Evolutionary conservation across 2,329 filamentous ascomycete species (phyloP).

Genomic region (Sordariomycetes sp.): DNA sequence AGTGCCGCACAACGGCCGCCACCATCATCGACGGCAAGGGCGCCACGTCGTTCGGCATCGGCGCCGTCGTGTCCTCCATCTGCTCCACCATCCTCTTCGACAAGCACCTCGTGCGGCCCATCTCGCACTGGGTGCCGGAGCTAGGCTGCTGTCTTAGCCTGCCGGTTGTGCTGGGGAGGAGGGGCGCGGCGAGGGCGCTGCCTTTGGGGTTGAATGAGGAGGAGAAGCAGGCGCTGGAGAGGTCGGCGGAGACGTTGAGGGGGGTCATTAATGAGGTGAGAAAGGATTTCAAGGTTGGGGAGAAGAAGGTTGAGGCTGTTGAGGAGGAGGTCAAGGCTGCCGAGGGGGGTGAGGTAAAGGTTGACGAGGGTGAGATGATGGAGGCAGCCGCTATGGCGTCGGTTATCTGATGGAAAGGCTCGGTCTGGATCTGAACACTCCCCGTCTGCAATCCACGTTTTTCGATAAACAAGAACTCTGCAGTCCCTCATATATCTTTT

Average conservation of each 20-base stretch:
- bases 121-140: slow-evolving; percentile 4
- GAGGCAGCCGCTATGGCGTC: background rate
- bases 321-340: background rate
- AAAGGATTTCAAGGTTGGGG: background rate
- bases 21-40: slow-evolving; percentile 5
- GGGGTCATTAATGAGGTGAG: slow-evolving; percentile 3
- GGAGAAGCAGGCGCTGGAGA: background rate
- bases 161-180: slow-evolving; percentile 2
- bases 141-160: slow-evolving; percentile 4
- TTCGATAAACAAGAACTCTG: background rate
- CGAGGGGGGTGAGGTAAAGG: no score
- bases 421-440: no score
- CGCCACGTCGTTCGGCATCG: slow-evolving; percentile 5
- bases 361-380: no score
- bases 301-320: background rate
- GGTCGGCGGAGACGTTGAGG: slow-evolving; percentile 1
- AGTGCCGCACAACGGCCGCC: slow-evolving; percentile 3
- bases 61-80: slow-evolving; percentile 4
- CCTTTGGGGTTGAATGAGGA: background rate
- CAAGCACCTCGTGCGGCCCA: slow-evolving; percentile 5
- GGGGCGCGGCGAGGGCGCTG: slow-evolving; percentile 1
- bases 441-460: no score
- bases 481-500: no score
- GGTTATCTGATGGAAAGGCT: background rate
- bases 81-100: slow-evolving; percentile 5